Percentiles rank a stretch among this genome's conserved stretches.
These are phyloP conservation scores for Zygosaccharomyces pseudorouxii DNA, from an alignment of 805 yeast genomes.

Conservation along the genomic window DNA sequence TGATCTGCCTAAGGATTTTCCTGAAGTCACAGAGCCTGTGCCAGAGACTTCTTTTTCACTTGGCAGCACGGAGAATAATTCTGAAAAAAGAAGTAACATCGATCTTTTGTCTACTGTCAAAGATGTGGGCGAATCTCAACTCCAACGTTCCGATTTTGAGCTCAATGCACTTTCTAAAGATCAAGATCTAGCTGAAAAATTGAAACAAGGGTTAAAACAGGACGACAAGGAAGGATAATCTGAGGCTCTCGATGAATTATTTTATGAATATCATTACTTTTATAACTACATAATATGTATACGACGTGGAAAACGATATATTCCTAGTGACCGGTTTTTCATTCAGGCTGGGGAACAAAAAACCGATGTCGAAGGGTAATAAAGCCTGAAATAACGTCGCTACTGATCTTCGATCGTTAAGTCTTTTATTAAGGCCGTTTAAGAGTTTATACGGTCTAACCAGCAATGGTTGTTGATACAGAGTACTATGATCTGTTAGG, in stretches of 20 bases:
- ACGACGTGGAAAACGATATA: background rate
- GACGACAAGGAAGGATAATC: background rate
- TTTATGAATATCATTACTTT: background rate
- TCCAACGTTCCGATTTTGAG: background rate
- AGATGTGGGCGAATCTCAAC: background rate
- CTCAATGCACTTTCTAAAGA: background rate
- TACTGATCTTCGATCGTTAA: background rate
- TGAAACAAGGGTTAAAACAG: background rate
- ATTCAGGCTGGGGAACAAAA: background rate
- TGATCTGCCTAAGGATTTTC: background rate
- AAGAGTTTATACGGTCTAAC: background rate
- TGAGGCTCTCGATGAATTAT: background rate
- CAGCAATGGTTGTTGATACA: constrained; percentile 66
- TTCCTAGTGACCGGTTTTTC: background rate
- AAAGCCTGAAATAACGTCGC: background rate
- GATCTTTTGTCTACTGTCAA: background rate
- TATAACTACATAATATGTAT: background rate
- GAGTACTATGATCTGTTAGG: constrained; percentile 66
- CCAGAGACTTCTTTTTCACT: background rate
- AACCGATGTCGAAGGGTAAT: background rate
- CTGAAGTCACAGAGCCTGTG: background rate
- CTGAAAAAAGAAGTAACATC: background rate
- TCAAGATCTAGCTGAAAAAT: background rate
- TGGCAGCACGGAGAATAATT: background rate
- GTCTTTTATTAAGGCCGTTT: background rate